Conservation (phyloP, 345 rosid genomes). For the Arabidopsis arenosa region DNA sequence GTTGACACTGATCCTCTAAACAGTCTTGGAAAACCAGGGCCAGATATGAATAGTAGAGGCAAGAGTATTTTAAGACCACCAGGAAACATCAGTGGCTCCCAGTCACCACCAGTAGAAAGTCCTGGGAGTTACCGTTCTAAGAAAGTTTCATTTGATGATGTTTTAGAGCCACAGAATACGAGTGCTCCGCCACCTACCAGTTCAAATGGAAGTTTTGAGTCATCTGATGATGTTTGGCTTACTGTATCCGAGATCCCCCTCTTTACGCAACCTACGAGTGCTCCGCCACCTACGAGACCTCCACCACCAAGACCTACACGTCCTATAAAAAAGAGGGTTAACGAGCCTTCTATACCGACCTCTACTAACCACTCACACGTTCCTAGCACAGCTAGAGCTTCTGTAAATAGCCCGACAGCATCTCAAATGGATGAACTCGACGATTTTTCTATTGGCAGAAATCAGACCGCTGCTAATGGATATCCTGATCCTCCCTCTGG, state of each 20-base stretch:
- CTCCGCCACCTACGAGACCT: slow-evolving; percentile 97
- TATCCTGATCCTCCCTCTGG: slow-evolving; percentile 51
- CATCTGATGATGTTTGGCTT: slow-evolving; percentile 85
- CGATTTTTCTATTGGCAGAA: slow-evolving; percentile 65
- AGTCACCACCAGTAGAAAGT: slow-evolving; percentile 51
- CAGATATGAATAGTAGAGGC: slow-evolving; percentile 53
- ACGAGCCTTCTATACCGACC: slow-evolving; percentile 56
- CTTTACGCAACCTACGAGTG: slow-evolving; percentile 77
- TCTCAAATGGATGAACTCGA: slow-evolving; percentile 78
- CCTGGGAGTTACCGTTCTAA: slow-evolving; percentile 45
- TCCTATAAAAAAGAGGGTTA: slow-evolving; percentile 58
- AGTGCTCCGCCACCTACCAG: slow-evolving; percentile 27
- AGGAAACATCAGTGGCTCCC: slow-evolving; percentile 49
- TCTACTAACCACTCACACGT: slow-evolving; percentile 55
- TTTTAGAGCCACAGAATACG: slow-evolving; percentile 55
- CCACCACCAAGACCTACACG: slow-evolving; percentile 94
- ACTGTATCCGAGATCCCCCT: slow-evolving; percentile 95
- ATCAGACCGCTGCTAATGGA: slow-evolving; percentile 53
- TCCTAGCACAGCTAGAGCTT: slow-evolving; percentile 50
- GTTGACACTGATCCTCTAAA: slow-evolving; percentile 74
- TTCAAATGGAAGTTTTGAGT: slow-evolving; percentile 59
- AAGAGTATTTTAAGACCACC: slow-evolving; percentile 59
- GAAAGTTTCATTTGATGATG: slow-evolving; percentile 51
- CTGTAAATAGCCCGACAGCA: slow-evolving; percentile 51
- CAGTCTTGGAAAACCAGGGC: slow-evolving; percentile 62